phyloP scores from a whole-genome alignment of 257 asterid species.

The Solanum chiquidenum region DNA sequence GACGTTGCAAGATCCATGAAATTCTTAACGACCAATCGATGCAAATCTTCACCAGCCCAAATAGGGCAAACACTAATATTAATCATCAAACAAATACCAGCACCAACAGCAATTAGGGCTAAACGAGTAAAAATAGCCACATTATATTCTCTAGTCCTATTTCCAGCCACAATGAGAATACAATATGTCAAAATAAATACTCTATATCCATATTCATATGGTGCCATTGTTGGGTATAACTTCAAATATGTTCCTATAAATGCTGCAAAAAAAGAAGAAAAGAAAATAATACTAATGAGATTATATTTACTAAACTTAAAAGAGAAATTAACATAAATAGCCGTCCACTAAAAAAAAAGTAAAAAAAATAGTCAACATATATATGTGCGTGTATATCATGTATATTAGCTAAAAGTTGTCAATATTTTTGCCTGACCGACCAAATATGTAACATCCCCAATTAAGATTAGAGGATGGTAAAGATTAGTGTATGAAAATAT shows the following conservation, averaged over 20 bases:
- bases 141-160: constrained; percentile 6
- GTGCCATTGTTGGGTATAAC: constrained; percentile 36
- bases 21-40: constrained; percentile 25
- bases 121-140: constrained; percentile 23
- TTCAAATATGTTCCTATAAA: constrained; percentile 25
- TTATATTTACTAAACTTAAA: not conserved
- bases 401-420: not conserved
- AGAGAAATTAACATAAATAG: not conserved
- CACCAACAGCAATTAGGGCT: constrained; percentile 37
- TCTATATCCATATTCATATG: constrained; percentile 40
- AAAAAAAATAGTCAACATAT: not conserved
- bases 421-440: not conserved
- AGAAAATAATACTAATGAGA: not conserved
- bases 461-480: not conserved
- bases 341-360: not conserved
- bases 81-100: constrained; percentile 22
- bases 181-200: constrained; percentile 42
- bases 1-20: constrained; percentile 36
- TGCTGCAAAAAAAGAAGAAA: constrained; percentile 6
- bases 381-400: not conserved
- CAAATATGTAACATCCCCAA: not conserved
- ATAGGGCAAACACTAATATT: constrained; percentile 31
- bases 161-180: constrained; percentile 42
- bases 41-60: constrained; percentile 54
- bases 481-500: not conserved